Conservation (phyloP, 2,329 filamentous ascomycete genomes). For the Xylaria sp. region DNA sequence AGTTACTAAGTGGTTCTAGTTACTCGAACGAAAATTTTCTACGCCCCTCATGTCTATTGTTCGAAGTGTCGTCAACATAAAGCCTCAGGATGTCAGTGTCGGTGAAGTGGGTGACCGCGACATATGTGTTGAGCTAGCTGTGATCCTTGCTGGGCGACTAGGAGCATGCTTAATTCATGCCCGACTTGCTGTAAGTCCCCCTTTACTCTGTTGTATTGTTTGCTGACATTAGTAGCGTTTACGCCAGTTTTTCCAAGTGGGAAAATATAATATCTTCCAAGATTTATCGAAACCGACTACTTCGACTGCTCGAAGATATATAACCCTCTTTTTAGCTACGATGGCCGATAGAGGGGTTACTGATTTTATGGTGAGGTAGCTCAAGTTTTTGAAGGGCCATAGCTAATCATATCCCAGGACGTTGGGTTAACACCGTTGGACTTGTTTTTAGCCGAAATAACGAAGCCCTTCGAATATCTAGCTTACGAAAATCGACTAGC, state of each 20-base stretch:
- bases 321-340: slow-evolving; percentile 62
- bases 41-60: slow-evolving; percentile 60
- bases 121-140: slow-evolving; percentile 56
- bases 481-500: slow-evolving; percentile 63
- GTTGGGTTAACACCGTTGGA: slow-evolving; percentile 58
- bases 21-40: slow-evolving; percentile 62
- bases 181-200: slow-evolving; percentile 56
- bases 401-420: slow-evolving; percentile 47
- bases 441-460: slow-evolving; percentile 64
- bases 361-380: slow-evolving; percentile 54
- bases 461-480: slow-evolving; percentile 59
- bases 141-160: slow-evolving; percentile 59
- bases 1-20: slow-evolving; percentile 42
- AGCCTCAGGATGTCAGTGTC: slow-evolving; percentile 40
- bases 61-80: slow-evolving; percentile 51
- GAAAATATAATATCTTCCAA: slow-evolving; percentile 63
- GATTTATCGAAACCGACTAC: slow-evolving; percentile 53
- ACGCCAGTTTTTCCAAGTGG: slow-evolving; percentile 57
- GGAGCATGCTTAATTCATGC: slow-evolving; percentile 58
- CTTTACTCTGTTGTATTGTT: slow-evolving; percentile 28
- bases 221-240: slow-evolving; percentile 51
- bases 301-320: slow-evolving; percentile 56
- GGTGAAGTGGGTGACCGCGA: slow-evolving; percentile 42
- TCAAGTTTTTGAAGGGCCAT: slow-evolving; percentile 15
- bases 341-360: slow-evolving; percentile 60